Evolutionary conservation across 768 basidiomycete genomes (phyloP), one percentile per base, ranked within the genome.

Genomic region (Mycena metata): DNA sequence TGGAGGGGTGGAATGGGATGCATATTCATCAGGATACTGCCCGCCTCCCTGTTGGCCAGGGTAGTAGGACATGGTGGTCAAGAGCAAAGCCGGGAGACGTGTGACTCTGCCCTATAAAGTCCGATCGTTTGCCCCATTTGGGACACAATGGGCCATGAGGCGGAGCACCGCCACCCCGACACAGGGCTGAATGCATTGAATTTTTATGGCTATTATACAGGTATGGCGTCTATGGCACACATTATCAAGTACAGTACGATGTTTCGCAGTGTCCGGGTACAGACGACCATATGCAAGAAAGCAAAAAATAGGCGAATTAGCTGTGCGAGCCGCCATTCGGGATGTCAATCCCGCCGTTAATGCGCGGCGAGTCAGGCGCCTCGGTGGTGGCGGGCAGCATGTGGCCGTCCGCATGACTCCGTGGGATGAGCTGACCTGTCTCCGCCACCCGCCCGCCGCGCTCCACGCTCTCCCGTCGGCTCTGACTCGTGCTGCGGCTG

Each of bases 381-480:
- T 82, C 79, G 52, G 77, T 74, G 13, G 79, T 78, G 26, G 78
- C 73, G 42, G 76, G 67, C 19, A 84, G 72, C 57, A 80, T 83
- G 70, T 82, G 82, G 70, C 85, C 87, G 24, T 83, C 83, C 26
- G 85, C 82, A 49, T 83, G 83, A 74, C 85, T 86, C 64, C 88
- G 76, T 23, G 84, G 82, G 50, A 85, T 69, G 69, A 93, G 75
- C 57, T 82, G 83, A 16, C 90, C 90, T 46, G 87, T 90, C 81
- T 93, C 92, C 0, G 91, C 92, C 30, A 93, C 83, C 41, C 92
- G 80, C 23, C 84, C 91, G 8, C 91, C 90, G 5, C 86, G 83
- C 68, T 91, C 91, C 39, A 88, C 80, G 67, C 89, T 90, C 59
- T 74, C 85, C 56, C 89, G 82, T n/a, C 87, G 82, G 68, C 87